Conservation (phyloP, 345 rosid species). For the Populus tremula region DNA sequence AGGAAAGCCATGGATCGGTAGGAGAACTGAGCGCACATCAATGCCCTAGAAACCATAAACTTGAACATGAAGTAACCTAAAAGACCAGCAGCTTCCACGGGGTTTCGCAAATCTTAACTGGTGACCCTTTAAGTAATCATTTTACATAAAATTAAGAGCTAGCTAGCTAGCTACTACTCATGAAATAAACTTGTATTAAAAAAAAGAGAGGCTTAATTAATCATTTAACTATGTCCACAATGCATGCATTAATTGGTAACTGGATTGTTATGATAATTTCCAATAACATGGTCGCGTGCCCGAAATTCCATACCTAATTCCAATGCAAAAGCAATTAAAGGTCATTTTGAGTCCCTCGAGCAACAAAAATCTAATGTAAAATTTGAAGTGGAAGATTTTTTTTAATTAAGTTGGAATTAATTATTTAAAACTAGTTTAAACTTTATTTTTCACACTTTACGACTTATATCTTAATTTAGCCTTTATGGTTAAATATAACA, state of each 20-base stretch:
- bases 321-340: not conserved
- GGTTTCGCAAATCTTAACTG: slow-evolving; percentile 32
- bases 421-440: no score
- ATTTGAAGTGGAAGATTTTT: not conserved
- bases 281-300: not conserved
- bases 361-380: not conserved
- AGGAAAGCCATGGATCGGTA: not conserved
- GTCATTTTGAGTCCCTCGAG: not conserved
- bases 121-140: slow-evolving; percentile 17
- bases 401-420: no score
- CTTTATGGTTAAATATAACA: no score
- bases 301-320: not conserved
- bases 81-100: slow-evolving; percentile 7
- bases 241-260: not conserved
- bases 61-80: slow-evolving; percentile 19
- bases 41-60: slow-evolving; percentile 13
- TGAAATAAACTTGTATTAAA: not conserved
- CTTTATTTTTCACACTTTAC: no score
- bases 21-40: slow-evolving; percentile 7
- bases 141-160: not conserved
- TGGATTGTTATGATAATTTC: not conserved
- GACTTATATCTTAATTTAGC: no score
- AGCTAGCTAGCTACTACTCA: no score
- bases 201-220: not conserved
- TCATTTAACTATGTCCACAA: not conserved